phyloP scores from a whole-genome alignment of 176 grass and related monocot genomes.

The Pharus latifolius region DNA sequence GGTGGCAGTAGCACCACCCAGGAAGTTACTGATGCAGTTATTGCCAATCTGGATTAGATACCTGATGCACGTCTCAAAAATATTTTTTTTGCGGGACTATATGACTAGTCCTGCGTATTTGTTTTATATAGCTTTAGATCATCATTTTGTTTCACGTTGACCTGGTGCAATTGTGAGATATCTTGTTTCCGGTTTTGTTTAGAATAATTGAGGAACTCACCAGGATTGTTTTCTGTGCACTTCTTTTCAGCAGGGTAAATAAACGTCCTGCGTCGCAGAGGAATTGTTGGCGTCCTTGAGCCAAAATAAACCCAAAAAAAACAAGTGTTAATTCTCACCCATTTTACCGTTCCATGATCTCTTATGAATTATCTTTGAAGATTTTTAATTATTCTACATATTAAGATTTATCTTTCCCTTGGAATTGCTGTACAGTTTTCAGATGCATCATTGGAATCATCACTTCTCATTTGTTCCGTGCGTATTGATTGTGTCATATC shows the following conservation, averaged over 20 bases:
- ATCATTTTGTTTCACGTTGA: not conserved
- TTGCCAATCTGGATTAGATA: slow-evolving; percentile 60
- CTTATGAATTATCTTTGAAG: not conserved
- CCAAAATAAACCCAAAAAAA: slow-evolving; percentile 11
- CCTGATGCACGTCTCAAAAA: not conserved
- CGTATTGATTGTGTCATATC: too few relatives aligned
- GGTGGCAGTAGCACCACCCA: slow-evolving; percentile 77
- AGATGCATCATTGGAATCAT: too few relatives aligned
- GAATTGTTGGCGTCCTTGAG: not conserved
- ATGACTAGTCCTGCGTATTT: slow-evolving; percentile 31
- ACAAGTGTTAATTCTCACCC: not conserved
- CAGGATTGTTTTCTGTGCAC: not conserved
- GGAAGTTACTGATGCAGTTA: slow-evolving; percentile 78
- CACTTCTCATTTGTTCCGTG: too few relatives aligned
- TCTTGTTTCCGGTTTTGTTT: slow-evolving; percentile 13
- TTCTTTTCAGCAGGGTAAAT: slow-evolving; percentile 21
- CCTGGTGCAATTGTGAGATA: not conserved
- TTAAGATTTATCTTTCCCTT: too few relatives aligned
- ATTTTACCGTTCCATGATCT: not conserved
- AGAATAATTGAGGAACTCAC: slow-evolving; percentile 34
- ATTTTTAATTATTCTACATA: not conserved
- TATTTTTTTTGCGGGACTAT: slow-evolving; percentile 25
- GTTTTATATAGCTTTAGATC: slow-evolving; percentile 29
- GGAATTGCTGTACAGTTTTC: too few relatives aligned
- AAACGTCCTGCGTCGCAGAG: slow-evolving; percentile 17